phyloP scores from a whole-genome alignment of 2,329 filamentous ascomycete genomes.

The Aurifilum marmelostoma region DNA sequence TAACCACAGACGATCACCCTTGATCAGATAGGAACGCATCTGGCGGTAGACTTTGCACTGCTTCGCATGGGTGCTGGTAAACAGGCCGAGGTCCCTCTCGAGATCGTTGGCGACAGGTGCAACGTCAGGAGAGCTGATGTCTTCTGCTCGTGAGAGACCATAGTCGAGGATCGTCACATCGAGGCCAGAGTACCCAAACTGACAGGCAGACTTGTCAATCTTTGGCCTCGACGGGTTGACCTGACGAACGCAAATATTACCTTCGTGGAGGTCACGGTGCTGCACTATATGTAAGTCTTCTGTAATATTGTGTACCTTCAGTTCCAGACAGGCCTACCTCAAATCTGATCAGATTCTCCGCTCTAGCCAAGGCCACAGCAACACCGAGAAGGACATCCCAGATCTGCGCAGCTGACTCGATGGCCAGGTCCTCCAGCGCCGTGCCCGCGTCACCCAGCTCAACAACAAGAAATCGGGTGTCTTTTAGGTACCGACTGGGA shows the following conservation, averaged over 20 bases:
- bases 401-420: constrained; percentile 53
- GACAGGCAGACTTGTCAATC: constrained; percentile 37
- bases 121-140: constrained; percentile 41
- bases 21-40: constrained; percentile 61
- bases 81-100: constrained; percentile 62
- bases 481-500: constrained; percentile 61
- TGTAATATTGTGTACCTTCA: not conserved
- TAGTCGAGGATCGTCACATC: constrained; percentile 70
- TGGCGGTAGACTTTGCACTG: constrained; percentile 66
- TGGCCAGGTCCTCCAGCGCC: constrained; percentile 61
- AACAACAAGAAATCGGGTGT: constrained; percentile 62
- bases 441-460: constrained; percentile 66
- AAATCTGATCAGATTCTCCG: constrained; percentile 61
- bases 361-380: constrained; percentile 62
- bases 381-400: constrained; percentile 68
- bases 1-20: constrained; percentile 54
- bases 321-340: constrained; percentile 50
- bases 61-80: constrained; percentile 61
- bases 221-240: constrained; percentile 40
- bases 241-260: constrained; percentile 63
- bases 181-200: constrained; percentile 63
- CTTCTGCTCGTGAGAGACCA: constrained; percentile 62
- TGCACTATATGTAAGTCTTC: constrained; percentile 34
- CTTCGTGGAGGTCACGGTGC: constrained; percentile 69
- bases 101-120: constrained; percentile 58